Base-by-base conservation (phyloP, 176 grass and related monocot species). In the Eremochloa ophiuroides region DNA sequence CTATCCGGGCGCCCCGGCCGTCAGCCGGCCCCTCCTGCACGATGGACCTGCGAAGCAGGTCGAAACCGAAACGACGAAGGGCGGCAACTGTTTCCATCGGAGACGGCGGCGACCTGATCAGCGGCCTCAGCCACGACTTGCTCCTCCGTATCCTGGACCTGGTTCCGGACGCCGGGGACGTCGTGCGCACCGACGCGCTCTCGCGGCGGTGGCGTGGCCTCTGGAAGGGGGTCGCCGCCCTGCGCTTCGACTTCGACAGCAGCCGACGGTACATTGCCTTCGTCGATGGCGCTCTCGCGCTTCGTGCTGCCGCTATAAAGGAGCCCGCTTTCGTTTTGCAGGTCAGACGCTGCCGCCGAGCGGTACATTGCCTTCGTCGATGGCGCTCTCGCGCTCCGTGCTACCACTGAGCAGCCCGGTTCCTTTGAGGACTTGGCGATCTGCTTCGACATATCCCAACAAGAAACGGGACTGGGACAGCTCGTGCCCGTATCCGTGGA, bases 391-490 rank as follows among this genome's bases (percentile, higher is more conserved):
- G 30, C 20, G 3, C 62, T 13, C 0, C 44, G 10, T 22, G 40
- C 58, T n/a, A 7, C 1, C 18, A 3, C 44, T 10, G 0, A 0
- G 6, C 0, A 22, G 11, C 22, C n/a, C 27, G 16, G 9, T 17
- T 10, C 7, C 17, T 1, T 50, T 6, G 23, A 50, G 27, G 29
- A 33, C 70, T n/a, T 64, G 13, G 17, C 16, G 16, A 34, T 65
- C 30, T 34, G 7, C 16, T 28, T 28, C 25, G 16, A 29, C 3
- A 1, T 28, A 2, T 22, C 1, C 7, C 1, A 1, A 23, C 55
- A 7, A 0, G 10, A 59, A 3, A 26, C 4, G 2, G 1, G 1
- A 4, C 8, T n/a, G n/a, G n/a, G n/a, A n/a, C n/a, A 10, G n/a
- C n/a, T 26, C 0, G 20, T 23, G 34, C 9, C 10, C 3, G 22